These are phyloP conservation scores for Collybia nuda DNA, from an alignment of 768 basidiomycete genomes.

Conservation along the genomic window DNA sequence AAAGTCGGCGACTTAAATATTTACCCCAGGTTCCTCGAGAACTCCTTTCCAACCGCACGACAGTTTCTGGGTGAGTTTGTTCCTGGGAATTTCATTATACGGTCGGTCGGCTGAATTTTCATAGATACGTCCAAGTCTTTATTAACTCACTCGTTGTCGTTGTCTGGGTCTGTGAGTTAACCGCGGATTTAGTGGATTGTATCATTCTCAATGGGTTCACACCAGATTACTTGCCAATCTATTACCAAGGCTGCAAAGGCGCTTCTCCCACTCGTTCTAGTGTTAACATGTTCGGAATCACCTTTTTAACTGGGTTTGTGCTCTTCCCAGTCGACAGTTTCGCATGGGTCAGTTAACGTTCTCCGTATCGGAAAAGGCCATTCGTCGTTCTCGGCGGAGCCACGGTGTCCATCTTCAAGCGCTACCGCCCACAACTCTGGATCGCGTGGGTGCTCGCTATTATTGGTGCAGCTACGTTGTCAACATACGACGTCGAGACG, in stretches of 20 bases:
- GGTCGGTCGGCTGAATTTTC: neutral
- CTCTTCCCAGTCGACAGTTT: slow-evolving; percentile 19
- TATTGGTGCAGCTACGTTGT: slow-evolving; percentile 34
- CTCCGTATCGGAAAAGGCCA: slow-evolving; percentile 27
- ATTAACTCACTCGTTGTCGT: slow-evolving; percentile 22
- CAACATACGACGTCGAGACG: slow-evolving; percentile 14
- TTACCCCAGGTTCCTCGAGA: slow-evolving; percentile 8
- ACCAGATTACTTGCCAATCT: slow-evolving; percentile 40
- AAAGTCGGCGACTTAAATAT: too few relatives aligned
- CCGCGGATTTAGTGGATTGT: neutral
- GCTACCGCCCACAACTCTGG: slow-evolving; percentile 31
- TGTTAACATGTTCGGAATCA: slow-evolving; percentile 28
- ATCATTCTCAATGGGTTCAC: neutral
- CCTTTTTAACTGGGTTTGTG: neutral
- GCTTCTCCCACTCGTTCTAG: slow-evolving; percentile 35
- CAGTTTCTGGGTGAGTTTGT: slow-evolving; percentile 28
- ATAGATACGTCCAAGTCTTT: slow-evolving; percentile 33
- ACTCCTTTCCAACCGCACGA: slow-evolving; percentile 32
- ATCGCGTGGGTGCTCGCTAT: slow-evolving; percentile 34
- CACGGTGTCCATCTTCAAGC: slow-evolving; percentile 21
- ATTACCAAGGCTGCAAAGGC: slow-evolving; percentile 43
- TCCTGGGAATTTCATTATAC: neutral
- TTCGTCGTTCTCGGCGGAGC: slow-evolving; percentile 34
- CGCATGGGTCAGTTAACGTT: too few relatives aligned
- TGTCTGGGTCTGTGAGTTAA: slow-evolving; percentile 16